These are phyloP conservation scores for Fusarium udum DNA, from an alignment of 2,329 filamentous ascomycete species.

Conservation along the genomic window DNA sequence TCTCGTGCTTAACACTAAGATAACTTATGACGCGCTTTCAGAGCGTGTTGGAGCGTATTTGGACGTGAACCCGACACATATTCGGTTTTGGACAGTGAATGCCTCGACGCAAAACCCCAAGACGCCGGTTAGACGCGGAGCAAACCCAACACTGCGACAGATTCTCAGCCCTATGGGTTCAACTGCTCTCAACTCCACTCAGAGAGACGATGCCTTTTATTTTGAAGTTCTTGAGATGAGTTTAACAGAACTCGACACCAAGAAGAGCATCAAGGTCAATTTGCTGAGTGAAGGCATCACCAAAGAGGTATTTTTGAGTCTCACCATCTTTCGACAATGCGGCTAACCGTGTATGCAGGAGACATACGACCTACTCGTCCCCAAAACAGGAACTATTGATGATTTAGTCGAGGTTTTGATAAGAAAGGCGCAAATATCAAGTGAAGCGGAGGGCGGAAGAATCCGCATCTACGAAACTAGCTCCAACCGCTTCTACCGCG, in stretches of 20 bases:
- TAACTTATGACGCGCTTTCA: conserved; percentile 87
- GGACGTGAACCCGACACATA: conserved; percentile 80
- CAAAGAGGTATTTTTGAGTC: conserved; percentile 74
- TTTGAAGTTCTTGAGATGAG: conserved; percentile 97
- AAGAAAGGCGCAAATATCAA: conserved; percentile 81
- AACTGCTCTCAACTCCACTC: conserved; percentile 73
- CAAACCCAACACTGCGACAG: conserved; percentile 75
- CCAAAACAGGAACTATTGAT: conserved; percentile 82
- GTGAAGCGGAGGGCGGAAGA: conserved; percentile 73
- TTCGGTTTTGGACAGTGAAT: conserved; percentile 92
- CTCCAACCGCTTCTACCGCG: conserved; percentile 83
- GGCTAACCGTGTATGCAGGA: conserved; percentile 62
- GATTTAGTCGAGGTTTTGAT: conserved; percentile 81
- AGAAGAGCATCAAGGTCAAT: conserved; percentile 84
- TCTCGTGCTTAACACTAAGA: conserved; percentile 84
- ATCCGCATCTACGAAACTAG: conserved; percentile 87
- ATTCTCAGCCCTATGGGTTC: conserved; percentile 80
- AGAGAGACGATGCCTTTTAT: conserved; percentile 81
- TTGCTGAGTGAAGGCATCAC: conserved; percentile 90
- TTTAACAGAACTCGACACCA: conserved; percentile 89
- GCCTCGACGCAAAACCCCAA: conserved; percentile 80
- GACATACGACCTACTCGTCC: conserved; percentile 81
- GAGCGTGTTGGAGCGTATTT: conserved; percentile 84
- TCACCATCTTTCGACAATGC: neutral
- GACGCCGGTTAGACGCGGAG: conserved; percentile 75